A percentile compares a stretch with the other conserved stretches of the same genome.
Conservation (phyloP, 2,329 filamentous ascomycete genomes). For the Nothopassalora personata region DNA sequence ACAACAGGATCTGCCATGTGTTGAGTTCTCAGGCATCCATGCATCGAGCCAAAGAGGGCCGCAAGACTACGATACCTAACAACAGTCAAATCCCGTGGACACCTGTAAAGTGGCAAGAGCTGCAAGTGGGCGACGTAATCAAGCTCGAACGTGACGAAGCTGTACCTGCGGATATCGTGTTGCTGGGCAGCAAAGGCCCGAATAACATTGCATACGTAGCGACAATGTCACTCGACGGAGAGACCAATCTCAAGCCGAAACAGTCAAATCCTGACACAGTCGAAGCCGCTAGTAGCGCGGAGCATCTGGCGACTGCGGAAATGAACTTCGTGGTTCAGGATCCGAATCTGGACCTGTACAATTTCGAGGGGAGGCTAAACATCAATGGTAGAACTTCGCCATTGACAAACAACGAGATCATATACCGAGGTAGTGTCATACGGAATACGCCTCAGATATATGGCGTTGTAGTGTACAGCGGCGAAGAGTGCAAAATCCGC, state of each 20-base stretch:
- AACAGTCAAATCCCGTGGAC: constrained; percentile 50
- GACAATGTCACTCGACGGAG: constrained; percentile 72
- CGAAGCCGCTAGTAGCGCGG: constrained; percentile 55
- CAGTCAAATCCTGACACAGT: constrained; percentile 49
- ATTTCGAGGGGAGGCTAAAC: constrained; percentile 62
- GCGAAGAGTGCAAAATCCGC: constrained; percentile 93
- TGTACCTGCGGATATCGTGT: constrained; percentile 69
- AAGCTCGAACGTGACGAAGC: constrained; percentile 67
- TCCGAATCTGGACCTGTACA: constrained; percentile 68
- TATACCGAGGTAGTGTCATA: constrained; percentile 77
- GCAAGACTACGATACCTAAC: neutral
- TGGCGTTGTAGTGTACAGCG: constrained; percentile 81
- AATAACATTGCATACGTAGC: constrained; percentile 76
- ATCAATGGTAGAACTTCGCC: constrained; percentile 56
- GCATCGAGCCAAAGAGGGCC: neutral
- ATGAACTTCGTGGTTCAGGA: constrained; percentile 53
- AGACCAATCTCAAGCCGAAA: constrained; percentile 72
- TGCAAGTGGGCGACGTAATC: constrained; percentile 76
- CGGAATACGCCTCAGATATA: constrained; percentile 70
- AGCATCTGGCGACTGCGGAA: constrained; percentile 44
- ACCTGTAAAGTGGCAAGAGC: constrained; percentile 66
- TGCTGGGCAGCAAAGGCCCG: constrained; percentile 67
- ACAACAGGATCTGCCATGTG: constrained; percentile 38
- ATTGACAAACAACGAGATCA: constrained; percentile 70
- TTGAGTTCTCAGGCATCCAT: constrained; percentile 16